Percentiles rank a stretch among this genome's conserved stretches.
Evolutionary conservation across 306 rosid genomes (phyloP).

Genomic region (Inga leiocalycina): DNA sequence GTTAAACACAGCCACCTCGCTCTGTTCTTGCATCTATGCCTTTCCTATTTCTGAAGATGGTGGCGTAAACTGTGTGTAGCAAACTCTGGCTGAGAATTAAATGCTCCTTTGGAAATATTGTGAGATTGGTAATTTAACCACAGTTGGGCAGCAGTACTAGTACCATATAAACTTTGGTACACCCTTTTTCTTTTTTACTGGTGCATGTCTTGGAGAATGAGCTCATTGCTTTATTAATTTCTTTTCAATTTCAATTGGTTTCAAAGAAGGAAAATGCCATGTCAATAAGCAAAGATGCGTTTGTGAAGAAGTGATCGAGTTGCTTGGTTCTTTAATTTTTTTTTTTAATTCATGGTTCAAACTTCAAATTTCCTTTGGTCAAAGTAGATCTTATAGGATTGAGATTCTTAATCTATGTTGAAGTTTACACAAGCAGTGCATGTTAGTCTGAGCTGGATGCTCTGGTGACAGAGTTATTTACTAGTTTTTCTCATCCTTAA

Average conservation of each 20-base stretch:
- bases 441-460: conserved; percentile 14
- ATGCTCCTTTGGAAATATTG: neutral
- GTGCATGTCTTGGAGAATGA: conserved; percentile 31
- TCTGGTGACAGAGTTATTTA: neutral
- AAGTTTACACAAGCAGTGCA: neutral
- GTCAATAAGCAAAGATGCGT: no score
- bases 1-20: conserved; percentile 18
- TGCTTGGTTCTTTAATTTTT: neutral
- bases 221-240: neutral
- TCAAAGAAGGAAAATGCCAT: no score
- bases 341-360: neutral
- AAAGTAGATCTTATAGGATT: neutral
- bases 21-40: neutral
- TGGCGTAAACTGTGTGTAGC: neutral
- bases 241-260: neutral
- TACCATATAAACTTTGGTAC: neutral
- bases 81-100: conserved; percentile 11
- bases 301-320: neutral
- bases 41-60: neutral
- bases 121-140: conserved; percentile 6
- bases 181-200: conserved; percentile 4
- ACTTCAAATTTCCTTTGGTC: neutral
- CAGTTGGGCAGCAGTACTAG: neutral
- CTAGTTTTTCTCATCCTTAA: neutral
- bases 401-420: neutral